Conservation (phyloP, 129 eudicot species). For the Saussurea involucrata region DNA sequence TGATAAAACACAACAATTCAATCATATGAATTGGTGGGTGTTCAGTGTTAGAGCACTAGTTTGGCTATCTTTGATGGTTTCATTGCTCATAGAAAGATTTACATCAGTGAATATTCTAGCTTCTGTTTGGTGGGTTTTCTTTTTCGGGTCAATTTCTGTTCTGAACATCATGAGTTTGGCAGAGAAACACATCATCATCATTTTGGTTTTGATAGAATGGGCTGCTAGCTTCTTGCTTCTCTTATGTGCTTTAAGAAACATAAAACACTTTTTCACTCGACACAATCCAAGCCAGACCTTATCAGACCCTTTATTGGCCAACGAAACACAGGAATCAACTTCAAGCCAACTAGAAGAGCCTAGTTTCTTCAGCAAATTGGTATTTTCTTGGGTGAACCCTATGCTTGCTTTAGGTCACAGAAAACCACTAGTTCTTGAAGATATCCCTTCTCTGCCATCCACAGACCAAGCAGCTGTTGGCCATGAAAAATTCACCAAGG, state of each 20-base stretch:
- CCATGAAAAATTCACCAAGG: conserved; percentile 35
- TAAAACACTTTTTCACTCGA: conserved; percentile 11
- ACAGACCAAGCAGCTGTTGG: conserved; percentile 49
- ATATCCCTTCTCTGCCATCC: conserved; percentile 45
- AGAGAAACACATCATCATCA: not conserved
- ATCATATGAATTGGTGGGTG: conserved; percentile 23
- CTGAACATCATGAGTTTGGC: conserved; percentile 19
- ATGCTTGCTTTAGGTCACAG: conserved; percentile 45
- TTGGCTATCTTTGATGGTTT: conserved; percentile 41
- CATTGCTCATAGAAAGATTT: conserved; percentile 36
- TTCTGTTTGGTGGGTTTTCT: conserved; percentile 42
- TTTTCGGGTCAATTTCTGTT: conserved; percentile 26
- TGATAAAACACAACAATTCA: not conserved
- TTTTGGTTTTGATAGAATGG: conserved; percentile 44
- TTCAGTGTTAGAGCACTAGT: conserved; percentile 31
- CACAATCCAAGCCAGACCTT: not conserved
- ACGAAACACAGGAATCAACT: conserved; percentile 18
- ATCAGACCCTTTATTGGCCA: conserved; percentile 35
- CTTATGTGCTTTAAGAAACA: conserved; percentile 31
- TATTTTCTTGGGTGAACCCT: conserved; percentile 60
- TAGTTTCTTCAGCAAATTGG: conserved; percentile 36
- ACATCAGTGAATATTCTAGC: conserved; percentile 29
- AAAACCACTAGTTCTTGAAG: conserved; percentile 40
- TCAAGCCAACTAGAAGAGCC: conserved; percentile 20
- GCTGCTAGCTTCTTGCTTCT: conserved; percentile 45